phyloP scores from a whole-genome alignment of 129 eudicot genomes.

The Kitagawia praeruptora region DNA sequence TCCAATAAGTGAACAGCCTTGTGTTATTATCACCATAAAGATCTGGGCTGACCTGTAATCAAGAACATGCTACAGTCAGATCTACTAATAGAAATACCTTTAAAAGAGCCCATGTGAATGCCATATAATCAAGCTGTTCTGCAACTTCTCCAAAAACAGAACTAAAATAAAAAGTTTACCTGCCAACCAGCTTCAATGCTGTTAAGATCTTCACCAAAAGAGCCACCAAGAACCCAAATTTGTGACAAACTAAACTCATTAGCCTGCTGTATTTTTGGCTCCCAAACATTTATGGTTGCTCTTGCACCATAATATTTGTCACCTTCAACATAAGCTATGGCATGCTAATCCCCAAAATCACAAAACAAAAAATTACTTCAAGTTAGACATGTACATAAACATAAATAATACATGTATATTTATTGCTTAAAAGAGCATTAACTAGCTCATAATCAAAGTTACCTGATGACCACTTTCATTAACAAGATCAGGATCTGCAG shows the following conservation, averaged over 20 bases:
- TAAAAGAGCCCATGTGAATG: constrained; percentile 7
- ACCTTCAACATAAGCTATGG: constrained; percentile 92
- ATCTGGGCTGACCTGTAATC: constrained; percentile 92
- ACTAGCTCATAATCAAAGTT: neutral
- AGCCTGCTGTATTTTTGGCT: constrained; percentile 85
- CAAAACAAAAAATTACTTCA: neutral
- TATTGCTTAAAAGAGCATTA: neutral
- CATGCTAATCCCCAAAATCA: constrained; percentile 52
- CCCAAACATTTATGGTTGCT: constrained; percentile 94
- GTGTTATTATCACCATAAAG: constrained; percentile 98
- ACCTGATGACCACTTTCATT: constrained; percentile 99
- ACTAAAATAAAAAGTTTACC: constrained; percentile 30
- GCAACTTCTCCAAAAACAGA: neutral
- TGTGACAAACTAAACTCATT: constrained; percentile 91
- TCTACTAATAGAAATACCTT: constrained; percentile 18
- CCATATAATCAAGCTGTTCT: neutral
- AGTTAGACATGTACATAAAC: neutral
- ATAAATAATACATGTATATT: too few species aligned
- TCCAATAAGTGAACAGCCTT: constrained; percentile 94
- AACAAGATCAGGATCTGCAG: constrained; percentile 85
- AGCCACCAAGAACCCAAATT: constrained; percentile 86
- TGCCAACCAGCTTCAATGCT: constrained; percentile 99
- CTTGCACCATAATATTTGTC: constrained; percentile 87
- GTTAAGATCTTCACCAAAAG: constrained; percentile 95
- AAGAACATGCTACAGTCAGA: constrained; percentile 15